Conservation (phyloP, 108 stramenopile species). For the Cyclotella atomus region DNA sequence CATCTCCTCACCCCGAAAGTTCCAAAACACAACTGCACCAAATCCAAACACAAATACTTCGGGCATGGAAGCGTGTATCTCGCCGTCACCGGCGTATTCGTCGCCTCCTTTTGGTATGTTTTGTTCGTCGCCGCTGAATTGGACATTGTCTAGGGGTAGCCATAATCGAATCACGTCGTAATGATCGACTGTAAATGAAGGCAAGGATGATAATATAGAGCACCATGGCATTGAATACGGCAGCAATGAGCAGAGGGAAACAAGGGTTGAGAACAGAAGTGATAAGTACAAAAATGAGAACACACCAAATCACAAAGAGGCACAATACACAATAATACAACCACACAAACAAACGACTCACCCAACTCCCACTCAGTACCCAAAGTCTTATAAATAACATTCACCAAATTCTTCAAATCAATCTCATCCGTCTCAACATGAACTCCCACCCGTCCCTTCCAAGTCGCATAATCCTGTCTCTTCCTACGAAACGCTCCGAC, state of each 20-base stretch:
- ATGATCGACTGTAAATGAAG: too few species aligned
- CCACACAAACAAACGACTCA: too few species aligned
- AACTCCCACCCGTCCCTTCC: constrained; percentile 54
- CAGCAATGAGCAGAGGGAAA: too few species aligned
- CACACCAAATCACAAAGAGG: too few species aligned
- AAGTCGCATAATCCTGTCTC: constrained; percentile 43
- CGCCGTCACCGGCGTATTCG: constrained; percentile 37
- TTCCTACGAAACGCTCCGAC: constrained; percentile 53
- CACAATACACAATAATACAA: too few species aligned
- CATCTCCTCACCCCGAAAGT: constrained; percentile 32
- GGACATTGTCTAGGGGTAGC: constrained; percentile 18
- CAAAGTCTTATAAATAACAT: constrained; percentile 40
- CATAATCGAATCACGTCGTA: constrained; percentile 56
- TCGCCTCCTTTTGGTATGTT: constrained; percentile 33
- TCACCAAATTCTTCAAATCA: constrained; percentile 44
- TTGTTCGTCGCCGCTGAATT: constrained; percentile 18
- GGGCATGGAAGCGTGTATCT: constrained; percentile 49
- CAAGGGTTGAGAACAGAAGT: too few species aligned
- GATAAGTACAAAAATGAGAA: too few species aligned
- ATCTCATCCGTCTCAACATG: constrained; percentile 51
- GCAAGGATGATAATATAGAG: too few species aligned
- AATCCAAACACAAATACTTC: constrained; percentile 56
- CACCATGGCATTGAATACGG: too few species aligned
- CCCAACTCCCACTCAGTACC: constrained; percentile 45
- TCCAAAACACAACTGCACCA: constrained; percentile 60